Percentiles rank a stretch among this genome's conserved stretches.
phyloP scores from a whole-genome alignment of 306 rosid genomes.

The Castanospermum australe region DNA sequence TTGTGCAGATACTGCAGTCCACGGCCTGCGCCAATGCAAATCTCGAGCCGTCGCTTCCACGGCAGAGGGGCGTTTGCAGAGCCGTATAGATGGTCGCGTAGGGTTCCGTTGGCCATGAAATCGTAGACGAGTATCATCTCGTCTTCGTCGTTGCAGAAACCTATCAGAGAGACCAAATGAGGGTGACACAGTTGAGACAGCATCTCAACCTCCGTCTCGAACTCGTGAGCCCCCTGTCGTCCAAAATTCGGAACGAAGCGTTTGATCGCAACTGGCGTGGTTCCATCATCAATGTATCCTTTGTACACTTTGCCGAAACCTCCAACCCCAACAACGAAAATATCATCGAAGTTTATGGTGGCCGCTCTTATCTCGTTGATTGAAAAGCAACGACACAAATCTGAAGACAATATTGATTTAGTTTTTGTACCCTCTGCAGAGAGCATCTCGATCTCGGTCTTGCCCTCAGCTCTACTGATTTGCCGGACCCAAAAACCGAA shows the following conservation, averaged over 20 bases:
- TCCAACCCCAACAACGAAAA: conserved; percentile 5
- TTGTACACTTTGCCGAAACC: conserved; percentile 34
- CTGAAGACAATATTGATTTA: not conserved
- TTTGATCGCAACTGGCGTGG: conserved; percentile 5
- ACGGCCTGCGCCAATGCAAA: not conserved
- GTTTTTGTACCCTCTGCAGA: not conserved
- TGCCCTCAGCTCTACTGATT: not conserved
- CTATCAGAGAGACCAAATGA: conserved; percentile 19
- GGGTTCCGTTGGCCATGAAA: conserved; percentile 31
- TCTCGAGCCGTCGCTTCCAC: conserved; percentile 23
- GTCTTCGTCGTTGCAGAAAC: conserved; percentile 12
- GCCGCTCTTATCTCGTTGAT: conserved; percentile 18
- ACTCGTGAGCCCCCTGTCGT: conserved; percentile 24
- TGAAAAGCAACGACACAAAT: conserved; percentile 17
- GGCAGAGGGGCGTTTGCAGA: not conserved
- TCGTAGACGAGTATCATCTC: conserved; percentile 42
- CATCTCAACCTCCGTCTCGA: conserved; percentile 23
- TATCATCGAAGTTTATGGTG: conserved; percentile 22
- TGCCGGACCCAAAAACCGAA: not conserved
- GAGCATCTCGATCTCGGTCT: not conserved
- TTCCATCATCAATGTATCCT: conserved; percentile 15
- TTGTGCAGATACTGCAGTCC: conserved; percentile 33
- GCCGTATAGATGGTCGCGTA: conserved; percentile 31
- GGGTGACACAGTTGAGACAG: conserved; percentile 16
- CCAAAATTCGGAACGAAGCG: not conserved